These are phyloP conservation scores for Ochetophila trinervis DNA, from an alignment of 306 rosid genomes.

Conservation along the genomic window DNA sequence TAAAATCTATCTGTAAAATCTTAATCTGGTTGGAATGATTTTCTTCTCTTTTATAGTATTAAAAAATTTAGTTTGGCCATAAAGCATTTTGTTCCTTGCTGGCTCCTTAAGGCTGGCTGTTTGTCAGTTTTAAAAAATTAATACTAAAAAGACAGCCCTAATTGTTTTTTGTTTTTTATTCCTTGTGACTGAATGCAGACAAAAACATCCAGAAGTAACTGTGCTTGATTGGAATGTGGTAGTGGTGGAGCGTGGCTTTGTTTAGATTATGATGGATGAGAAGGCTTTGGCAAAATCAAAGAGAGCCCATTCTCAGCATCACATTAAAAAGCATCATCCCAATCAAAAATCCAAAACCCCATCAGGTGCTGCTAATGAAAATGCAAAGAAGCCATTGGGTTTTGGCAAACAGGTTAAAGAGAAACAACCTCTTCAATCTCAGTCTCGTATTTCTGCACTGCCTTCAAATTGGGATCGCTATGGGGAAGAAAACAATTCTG, in stretches of 20 bases:
- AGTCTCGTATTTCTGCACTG: constrained; percentile 31
- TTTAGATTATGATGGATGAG: constrained; percentile 48
- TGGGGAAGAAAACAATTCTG: constrained; percentile 40
- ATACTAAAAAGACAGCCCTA: too few species aligned
- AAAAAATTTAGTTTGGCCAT: too few species aligned
- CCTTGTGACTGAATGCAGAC: too few species aligned
- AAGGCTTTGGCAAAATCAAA: constrained; percentile 83
- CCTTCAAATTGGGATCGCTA: constrained; percentile 86
- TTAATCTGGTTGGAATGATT: too few species aligned
- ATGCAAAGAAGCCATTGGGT: constrained; percentile 34
- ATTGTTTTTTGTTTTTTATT: too few species aligned
- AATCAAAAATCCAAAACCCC: constrained; percentile 46
- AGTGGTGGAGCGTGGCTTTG: not conserved
- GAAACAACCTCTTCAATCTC: constrained; percentile 33
- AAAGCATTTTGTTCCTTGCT: too few species aligned
- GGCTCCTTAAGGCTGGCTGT: too few species aligned
- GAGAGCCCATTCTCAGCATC: constrained; percentile 80
- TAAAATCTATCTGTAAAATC: too few species aligned
- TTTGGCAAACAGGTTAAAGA: constrained; percentile 37
- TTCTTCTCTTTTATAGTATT: too few species aligned
- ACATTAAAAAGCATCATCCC: constrained; percentile 43
- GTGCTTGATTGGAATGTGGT: not conserved
- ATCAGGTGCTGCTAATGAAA: constrained; percentile 27
- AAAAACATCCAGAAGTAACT: too few species aligned
- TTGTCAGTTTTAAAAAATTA: too few species aligned